Conservation (phyloP, 2,329 filamentous ascomycete genomes). For the Calonectria leucothoes region DNA sequence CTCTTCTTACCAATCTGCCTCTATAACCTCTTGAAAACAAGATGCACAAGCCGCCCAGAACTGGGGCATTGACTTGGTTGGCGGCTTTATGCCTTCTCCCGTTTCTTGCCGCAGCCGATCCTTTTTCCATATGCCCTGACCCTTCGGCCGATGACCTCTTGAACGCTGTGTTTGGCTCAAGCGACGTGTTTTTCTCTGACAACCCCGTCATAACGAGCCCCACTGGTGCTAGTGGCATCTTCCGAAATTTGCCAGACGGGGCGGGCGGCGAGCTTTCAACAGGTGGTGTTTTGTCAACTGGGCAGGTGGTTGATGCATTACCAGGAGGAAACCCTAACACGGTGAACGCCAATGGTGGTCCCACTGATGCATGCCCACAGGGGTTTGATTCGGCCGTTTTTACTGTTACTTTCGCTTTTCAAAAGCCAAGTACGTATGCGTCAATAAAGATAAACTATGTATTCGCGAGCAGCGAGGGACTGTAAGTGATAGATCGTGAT, state of each 20-base stretch:
- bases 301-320: not conserved
- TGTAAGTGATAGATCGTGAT: not conserved
- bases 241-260: not conserved
- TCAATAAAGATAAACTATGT: not conserved
- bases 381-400: not conserved
- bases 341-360: not conserved
- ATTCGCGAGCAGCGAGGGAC: not conserved
- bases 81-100: not conserved
- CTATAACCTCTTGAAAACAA: not conserved
- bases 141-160: not conserved
- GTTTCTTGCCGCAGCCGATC: not conserved
- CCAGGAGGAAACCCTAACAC: not conserved
- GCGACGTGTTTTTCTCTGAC: not conserved
- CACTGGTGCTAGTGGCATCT: not conserved
- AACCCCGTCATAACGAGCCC: accelerated
- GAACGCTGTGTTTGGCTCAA: not conserved
- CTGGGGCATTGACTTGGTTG: not conserved
- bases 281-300: not conserved
- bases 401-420: not conserved
- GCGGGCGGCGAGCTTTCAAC: not conserved
- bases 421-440: not conserved
- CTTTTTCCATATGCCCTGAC: not conserved
- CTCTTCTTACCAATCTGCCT: not conserved
- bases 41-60: not conserved
- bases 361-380: accelerated